Evolutionary conservation across 805 yeast species (phyloP), one percentile per base, ranked within the genome.

Genomic region (Cyberlindnera meyerae): DNA sequence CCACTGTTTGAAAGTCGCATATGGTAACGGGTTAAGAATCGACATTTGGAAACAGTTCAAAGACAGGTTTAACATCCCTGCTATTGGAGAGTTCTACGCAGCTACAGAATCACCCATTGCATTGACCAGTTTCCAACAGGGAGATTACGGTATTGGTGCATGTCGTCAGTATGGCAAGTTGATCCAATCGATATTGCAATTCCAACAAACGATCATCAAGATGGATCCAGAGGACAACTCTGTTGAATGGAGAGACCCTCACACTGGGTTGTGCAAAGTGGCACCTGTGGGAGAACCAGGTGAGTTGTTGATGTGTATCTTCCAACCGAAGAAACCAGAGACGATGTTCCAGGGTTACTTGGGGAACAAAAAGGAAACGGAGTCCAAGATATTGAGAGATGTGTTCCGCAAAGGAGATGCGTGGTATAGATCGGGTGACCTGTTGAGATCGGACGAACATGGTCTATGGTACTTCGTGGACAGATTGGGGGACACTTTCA

Each of bases 51-150:
- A 56, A 40, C 76, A 77, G 36, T 84, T 89, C 62, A 87, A 86
- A 59, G 61, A 70, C 16, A 68, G 95, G 43, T 89, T 89, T 66
- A 71, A 77, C 40, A 81, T 89, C 42, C 65, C 71, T 18, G 81
- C 75, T 5, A 71, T 89, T 42, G 95, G 95, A 12, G 97, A 89
- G 57, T 89, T 90, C 54, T 89, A 89, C 60, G 95, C 95, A 1
- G 82, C 96, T 3, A 87, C 96, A 1, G 97, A 89, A 57, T 79
- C 90, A 3, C 97, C 97, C 14, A 73, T 85, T 49, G 96, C 94
- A 1, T 73, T 89, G 13, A 87, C 94, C 2, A 79, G 78, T 52
- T 73, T 75, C 52, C 97, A 90, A 61, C 62, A 60, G 32, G 94
- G 94, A 17, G 81, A 77, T 28, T 73, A 66, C 54, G 97, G 95